Percentiles rank a stretch among this genome's conserved stretches.
These are phyloP conservation scores for Oryza brachyantha DNA, from an alignment of 176 grass and related monocot species.

Conservation along the genomic window DNA sequence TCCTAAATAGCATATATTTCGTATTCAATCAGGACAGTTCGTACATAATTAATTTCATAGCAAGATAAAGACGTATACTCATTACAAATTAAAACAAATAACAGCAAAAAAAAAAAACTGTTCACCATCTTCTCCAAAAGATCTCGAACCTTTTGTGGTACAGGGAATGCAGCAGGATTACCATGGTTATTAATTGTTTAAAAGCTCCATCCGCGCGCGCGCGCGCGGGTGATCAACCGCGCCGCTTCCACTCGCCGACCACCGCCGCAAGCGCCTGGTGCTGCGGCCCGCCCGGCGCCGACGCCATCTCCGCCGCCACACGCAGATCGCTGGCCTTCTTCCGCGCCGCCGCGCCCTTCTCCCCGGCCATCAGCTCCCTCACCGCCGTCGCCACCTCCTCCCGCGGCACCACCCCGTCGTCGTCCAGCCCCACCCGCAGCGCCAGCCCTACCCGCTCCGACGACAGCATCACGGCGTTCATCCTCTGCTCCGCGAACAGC, in stretches of 20 bases:
- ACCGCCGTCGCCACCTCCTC: conserved; percentile 35
- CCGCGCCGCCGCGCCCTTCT: conserved; percentile 33
- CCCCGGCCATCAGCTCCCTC: conserved; percentile 45
- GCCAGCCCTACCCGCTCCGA: conserved; percentile 21
- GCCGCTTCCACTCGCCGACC: neutral
- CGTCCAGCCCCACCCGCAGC: neutral
- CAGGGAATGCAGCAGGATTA: too few species aligned
- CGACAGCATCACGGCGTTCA: conserved; percentile 46
- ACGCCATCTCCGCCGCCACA: neutral
- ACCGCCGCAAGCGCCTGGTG: neutral
- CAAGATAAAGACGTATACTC: too few species aligned
- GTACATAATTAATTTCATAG: too few species aligned
- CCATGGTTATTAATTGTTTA: too few species aligned
- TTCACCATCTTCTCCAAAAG: too few species aligned
- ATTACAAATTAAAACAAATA: too few species aligned
- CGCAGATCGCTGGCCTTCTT: neutral
- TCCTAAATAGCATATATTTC: too few species aligned
- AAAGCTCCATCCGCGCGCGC: too few species aligned
- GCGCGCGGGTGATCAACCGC: too few species aligned
- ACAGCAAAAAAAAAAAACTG: too few species aligned
- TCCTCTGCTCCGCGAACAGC: conserved; percentile 57
- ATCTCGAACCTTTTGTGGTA: too few species aligned
- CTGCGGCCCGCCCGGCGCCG: neutral
- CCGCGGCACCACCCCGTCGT: conserved; percentile 19
- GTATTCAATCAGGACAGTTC: too few species aligned